Percentiles rank a stretch among this genome's conserved stretches.
These are phyloP conservation scores for Tulasnella sp. DNA, from an alignment of 768 basidiomycete genomes.

Conservation along the genomic window DNA sequence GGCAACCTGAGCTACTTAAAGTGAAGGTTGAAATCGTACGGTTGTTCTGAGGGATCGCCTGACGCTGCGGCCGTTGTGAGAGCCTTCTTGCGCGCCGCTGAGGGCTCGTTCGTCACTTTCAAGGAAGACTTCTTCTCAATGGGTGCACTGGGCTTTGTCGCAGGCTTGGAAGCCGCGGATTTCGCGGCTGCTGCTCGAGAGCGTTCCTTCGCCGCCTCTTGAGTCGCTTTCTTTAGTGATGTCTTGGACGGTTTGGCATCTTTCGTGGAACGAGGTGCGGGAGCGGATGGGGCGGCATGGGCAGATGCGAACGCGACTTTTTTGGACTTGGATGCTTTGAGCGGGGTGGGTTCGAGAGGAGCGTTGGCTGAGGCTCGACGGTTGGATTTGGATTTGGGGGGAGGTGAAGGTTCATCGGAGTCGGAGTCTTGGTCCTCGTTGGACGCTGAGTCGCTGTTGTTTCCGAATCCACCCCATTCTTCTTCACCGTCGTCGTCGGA, in stretches of 20 bases:
- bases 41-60: not conserved
- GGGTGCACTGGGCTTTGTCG: not conserved
- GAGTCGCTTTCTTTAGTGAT: constrained; percentile 21
- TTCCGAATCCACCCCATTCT: constrained; percentile 24
- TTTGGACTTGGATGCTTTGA: constrained; percentile 29
- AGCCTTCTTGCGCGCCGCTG: not conserved
- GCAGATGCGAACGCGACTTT: constrained; percentile 47
- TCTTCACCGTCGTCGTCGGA: constrained; percentile 18
- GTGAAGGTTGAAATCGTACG: constrained; percentile 15
- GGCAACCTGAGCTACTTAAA: constrained; percentile 5
- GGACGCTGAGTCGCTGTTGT: constrained; percentile 8
- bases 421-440: constrained; percentile 33
- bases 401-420: constrained; percentile 30
- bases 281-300: constrained; percentile 19
- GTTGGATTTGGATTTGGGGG: constrained; percentile 39
- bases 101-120: constrained; percentile 1
- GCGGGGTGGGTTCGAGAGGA: constrained; percentile 25
- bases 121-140: not conserved
- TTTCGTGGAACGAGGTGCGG: constrained; percentile 13
- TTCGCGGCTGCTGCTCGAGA: not conserved
- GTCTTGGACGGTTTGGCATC: not conserved
- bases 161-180: not conserved
- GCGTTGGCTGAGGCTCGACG: constrained; percentile 32
- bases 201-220: not conserved
- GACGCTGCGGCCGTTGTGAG: not conserved